These are phyloP conservation scores for Ceratocystiopsis minuta DNA, from an alignment of 2,329 filamentous ascomycete genomes.

Conservation along the genomic window DNA sequence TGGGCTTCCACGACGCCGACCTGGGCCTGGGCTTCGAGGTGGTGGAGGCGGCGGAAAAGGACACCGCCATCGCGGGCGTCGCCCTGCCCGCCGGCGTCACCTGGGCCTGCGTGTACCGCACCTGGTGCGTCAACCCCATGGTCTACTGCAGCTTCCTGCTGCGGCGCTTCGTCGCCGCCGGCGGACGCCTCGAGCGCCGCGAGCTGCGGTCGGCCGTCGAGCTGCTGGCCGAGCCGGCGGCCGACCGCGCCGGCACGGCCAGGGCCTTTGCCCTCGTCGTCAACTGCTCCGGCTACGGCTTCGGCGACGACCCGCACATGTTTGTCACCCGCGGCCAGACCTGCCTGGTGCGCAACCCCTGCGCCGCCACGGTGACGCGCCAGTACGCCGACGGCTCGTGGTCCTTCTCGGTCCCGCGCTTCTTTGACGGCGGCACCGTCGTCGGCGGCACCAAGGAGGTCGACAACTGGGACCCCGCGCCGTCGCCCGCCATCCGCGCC, in stretches of 20 bases:
- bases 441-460: slow-evolving; percentile 49
- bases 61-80: too few species aligned
- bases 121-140: slow-evolving; percentile 36
- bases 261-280: slow-evolving; percentile 19
- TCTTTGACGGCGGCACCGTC: slow-evolving; percentile 43
- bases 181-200: slow-evolving; percentile 18
- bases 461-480: slow-evolving; percentile 33
- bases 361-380: slow-evolving; percentile 31
- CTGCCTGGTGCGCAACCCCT: slow-evolving; percentile 23
- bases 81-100: slow-evolving; percentile 21
- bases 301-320: slow-evolving; percentile 18
- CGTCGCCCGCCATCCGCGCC: slow-evolving; percentile 27
- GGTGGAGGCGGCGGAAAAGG: slow-evolving; percentile 8
- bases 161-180: slow-evolving; percentile 20
- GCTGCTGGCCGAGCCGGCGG: slow-evolving; percentile 16
- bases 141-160: slow-evolving; percentile 32
- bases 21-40: slow-evolving; percentile 21
- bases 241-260: slow-evolving; percentile 5
- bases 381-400: slow-evolving; percentile 45
- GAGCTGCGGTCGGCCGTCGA: slow-evolving; percentile 21
- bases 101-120: slow-evolving; percentile 33
- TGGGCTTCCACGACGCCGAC: slow-evolving; percentile 15
- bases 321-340: slow-evolving; percentile 31
- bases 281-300: slow-evolving; percentile 28
- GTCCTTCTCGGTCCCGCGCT: slow-evolving; percentile 44